Evolutionary conservation across 805 yeast species (phyloP).

Genomic region (Kodamaea nitidulidarum): DNA sequence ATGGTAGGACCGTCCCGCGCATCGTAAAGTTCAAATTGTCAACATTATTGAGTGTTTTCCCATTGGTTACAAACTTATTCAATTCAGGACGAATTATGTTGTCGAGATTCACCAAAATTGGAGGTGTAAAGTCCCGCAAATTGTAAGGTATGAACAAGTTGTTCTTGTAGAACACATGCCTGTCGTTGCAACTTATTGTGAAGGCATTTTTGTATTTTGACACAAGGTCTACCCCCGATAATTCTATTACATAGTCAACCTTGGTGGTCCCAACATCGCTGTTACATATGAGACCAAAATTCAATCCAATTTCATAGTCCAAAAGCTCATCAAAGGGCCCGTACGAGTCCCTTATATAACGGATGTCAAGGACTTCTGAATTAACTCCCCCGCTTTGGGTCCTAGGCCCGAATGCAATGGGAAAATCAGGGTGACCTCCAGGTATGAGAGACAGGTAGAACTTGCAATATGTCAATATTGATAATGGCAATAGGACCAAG

Average conservation of each 20-base stretch:
- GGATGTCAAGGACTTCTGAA: conserved; percentile 4
- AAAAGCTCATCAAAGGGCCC: conserved; percentile 14
- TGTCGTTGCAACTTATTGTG: conserved; percentile 28
- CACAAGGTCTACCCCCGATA: neutral
- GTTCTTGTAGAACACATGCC: conserved; percentile 24
- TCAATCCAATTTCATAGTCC: conserved; percentile 18
- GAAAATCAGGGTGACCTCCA: conserved; percentile 13
- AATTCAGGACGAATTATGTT: conserved; percentile 14
- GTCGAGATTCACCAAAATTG: conserved; percentile 22
- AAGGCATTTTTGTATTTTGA: conserved; percentile 12
- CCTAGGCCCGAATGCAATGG: conserved; percentile 13
- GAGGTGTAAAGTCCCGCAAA: conserved; percentile 36
- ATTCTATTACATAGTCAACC: conserved; percentile 8
- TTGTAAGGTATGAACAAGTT: conserved; percentile 35
- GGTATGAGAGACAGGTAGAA: conserved; percentile 37
- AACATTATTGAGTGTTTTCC: conserved; percentile 3
- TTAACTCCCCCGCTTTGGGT: neutral
- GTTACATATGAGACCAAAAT: conserved; percentile 25
- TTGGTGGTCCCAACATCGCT: conserved; percentile 7
- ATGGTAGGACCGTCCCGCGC: no score
- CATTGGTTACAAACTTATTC: conserved; percentile 6
- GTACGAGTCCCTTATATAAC: neutral
- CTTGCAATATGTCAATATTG: conserved; percentile 31
- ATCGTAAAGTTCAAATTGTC: neutral
- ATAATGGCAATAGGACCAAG: conserved; percentile 30